These are phyloP conservation scores for Blastobotrys apis DNA, from an alignment of 1,139 yeast genomes.

Conservation along the genomic window DNA sequence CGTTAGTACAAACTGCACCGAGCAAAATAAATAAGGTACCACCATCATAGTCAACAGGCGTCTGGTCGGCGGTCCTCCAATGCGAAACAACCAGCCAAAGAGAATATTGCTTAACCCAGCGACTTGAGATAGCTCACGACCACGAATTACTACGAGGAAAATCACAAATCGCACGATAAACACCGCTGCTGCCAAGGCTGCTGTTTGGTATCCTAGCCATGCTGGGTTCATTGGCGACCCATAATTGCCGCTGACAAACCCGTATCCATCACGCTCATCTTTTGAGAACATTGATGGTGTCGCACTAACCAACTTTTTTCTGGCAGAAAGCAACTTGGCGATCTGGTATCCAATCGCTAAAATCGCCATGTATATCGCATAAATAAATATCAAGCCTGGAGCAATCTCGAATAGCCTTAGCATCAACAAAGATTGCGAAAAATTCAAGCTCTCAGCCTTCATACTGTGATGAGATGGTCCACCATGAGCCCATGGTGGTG, in stretches of 20 bases:
- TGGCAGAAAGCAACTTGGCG: too few species aligned
- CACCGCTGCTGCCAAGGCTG: slow-evolving; percentile 3
- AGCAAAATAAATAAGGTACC: slow-evolving; percentile 10
- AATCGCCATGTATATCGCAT: slow-evolving; percentile 12
- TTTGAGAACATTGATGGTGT: not conserved
- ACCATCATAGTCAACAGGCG: slow-evolving; percentile 1
- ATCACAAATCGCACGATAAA: slow-evolving; percentile 1
- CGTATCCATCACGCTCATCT: slow-evolving; percentile 9
- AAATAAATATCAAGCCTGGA: slow-evolving; percentile 19
- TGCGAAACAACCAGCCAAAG: slow-evolving; percentile 7
- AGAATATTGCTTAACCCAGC: too few species aligned
- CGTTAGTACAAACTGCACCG: slow-evolving; percentile 11
- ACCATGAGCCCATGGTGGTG: not conserved
- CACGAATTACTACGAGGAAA: not conserved
- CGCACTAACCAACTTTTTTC: too few species aligned
- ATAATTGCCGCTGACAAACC: slow-evolving; percentile 17
- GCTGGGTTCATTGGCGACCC: slow-evolving; percentile 13
- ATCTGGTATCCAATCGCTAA: slow-evolving; percentile 11
- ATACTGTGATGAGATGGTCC: too few species aligned
- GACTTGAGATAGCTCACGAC: too few species aligned
- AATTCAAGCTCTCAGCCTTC: too few species aligned
- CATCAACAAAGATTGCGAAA: slow-evolving; percentile 6
- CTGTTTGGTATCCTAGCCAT: slow-evolving; percentile 15
- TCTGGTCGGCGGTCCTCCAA: not conserved
- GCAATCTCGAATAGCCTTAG: slow-evolving; percentile 17